Conservation (phyloP, 2,329 filamentous ascomycete genomes). For the Davidsoniella eucalypti region DNA sequence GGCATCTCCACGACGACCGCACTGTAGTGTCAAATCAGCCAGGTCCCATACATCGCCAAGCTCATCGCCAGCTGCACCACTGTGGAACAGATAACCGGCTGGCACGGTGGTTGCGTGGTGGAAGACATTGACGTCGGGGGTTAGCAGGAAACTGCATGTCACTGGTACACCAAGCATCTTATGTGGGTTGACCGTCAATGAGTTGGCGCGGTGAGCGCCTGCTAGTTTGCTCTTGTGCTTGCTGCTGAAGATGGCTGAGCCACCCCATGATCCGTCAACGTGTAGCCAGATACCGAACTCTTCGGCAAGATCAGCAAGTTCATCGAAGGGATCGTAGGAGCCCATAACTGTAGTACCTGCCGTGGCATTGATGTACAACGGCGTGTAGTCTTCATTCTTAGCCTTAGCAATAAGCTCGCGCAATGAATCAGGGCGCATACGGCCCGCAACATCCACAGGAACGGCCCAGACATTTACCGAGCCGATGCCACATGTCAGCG, state of each 20-base stretch:
- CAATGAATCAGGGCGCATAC: conserved; percentile 53
- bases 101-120: conserved; percentile 71
- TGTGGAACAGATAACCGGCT: conserved; percentile 74
- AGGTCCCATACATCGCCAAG: conserved; percentile 63
- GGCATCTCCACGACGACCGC: conserved; percentile 69
- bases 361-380: conserved; percentile 90
- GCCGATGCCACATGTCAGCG: conserved; percentile 78
- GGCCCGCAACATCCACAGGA: conserved; percentile 53
- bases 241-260: conserved; percentile 61
- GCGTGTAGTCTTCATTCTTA: conserved; percentile 53
- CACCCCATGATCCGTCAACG: conserved; percentile 85
- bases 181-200: conserved; percentile 79
- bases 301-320: conserved; percentile 54
- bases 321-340: conserved; percentile 65
- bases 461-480: conserved; percentile 56
- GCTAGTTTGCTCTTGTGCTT: conserved; percentile 45
- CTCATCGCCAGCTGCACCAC: conserved; percentile 23
- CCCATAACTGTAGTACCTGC: conserved; percentile 89
- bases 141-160: conserved; percentile 80
- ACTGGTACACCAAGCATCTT: conserved; percentile 92
- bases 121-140: conserved; percentile 58
- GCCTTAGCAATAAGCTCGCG: conserved; percentile 45
- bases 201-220: conserved; percentile 61
- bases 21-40: conserved; percentile 84
- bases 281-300: conserved; percentile 74